A percentile compares a stretch with the other conserved stretches of the same genome.
Conservation (phyloP, 2,329 filamentous ascomycete species). For the Trichoderma sp. region DNA sequence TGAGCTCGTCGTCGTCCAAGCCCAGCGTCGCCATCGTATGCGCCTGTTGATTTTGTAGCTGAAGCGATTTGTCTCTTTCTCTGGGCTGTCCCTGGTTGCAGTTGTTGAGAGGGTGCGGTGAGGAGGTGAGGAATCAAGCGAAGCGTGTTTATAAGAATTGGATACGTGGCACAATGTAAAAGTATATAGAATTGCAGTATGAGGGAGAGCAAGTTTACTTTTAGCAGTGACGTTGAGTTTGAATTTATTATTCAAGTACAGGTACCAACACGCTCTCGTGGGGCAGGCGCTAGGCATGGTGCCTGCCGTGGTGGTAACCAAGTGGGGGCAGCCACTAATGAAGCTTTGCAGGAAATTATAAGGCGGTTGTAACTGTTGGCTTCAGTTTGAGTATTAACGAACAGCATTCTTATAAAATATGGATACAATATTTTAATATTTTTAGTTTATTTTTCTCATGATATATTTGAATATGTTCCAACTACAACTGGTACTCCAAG, state of each 20-base stretch:
- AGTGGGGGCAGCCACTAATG: neutral
- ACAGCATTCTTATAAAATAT: neutral
- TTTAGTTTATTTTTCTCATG: neutral
- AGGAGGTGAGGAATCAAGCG: neutral
- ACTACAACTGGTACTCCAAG: neutral
- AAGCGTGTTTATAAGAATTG: neutral
- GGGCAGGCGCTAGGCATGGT: neutral
- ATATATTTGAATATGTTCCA: neutral
- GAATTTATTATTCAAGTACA: neutral
- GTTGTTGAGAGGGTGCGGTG: neutral
- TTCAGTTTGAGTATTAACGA: neutral
- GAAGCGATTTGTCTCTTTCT: neutral
- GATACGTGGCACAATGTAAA: neutral
- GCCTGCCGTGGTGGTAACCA: neutral
- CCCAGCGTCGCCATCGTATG: slow-evolving; percentile 43
- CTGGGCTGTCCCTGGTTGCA: neutral
- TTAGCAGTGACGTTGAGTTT: neutral
- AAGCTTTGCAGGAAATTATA: neutral
- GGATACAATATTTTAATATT: neutral
- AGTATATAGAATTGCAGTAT: neutral
- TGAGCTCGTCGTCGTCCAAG: slow-evolving; percentile 58
- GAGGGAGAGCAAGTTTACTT: neutral
- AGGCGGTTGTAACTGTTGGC: too few species aligned
- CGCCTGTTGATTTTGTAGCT: neutral
- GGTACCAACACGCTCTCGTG: neutral